Conservation (phyloP, 306 rosid genomes). For the Dicorynia guianensis region DNA sequence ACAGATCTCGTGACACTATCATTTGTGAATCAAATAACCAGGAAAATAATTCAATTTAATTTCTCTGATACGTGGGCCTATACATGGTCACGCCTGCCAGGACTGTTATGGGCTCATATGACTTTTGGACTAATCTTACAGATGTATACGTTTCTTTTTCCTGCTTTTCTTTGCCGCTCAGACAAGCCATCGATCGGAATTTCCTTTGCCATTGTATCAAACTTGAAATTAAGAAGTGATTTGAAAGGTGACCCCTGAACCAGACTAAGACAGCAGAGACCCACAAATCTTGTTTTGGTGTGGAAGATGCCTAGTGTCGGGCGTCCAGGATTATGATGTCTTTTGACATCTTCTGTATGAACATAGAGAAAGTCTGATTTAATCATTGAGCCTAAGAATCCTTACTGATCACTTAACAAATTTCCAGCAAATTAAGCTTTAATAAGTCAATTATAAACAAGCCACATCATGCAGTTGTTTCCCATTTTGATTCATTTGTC, state of each 20-base stretch:
- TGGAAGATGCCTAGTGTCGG: conserved; percentile 36
- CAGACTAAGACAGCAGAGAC: not conserved
- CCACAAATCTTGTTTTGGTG: conserved; percentile 10
- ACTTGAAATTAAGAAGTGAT: not conserved
- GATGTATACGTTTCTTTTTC: too few species aligned
- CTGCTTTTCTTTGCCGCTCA: not conserved
- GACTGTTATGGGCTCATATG: not conserved
- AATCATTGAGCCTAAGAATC: too few species aligned
- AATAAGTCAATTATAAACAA: too few species aligned
- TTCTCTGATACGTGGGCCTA: not conserved
- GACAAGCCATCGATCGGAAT: not conserved
- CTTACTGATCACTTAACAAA: too few species aligned
- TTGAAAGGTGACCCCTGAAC: conserved; percentile 20
- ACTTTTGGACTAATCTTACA: not conserved
- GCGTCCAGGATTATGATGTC: not conserved
- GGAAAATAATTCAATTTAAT: too few species aligned
- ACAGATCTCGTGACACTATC: too few species aligned
- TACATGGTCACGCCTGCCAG: not conserved
- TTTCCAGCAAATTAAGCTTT: too few species aligned
- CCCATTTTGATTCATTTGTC: too few species aligned
- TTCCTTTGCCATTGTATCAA: not conserved
- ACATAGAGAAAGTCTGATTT: too few species aligned
- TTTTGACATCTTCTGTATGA: too few species aligned
- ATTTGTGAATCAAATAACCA: too few species aligned
- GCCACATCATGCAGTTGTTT: too few species aligned